phyloP scores from a whole-genome alignment of 257 asterid species.

The Rauvolfia tetraphylla region DNA sequence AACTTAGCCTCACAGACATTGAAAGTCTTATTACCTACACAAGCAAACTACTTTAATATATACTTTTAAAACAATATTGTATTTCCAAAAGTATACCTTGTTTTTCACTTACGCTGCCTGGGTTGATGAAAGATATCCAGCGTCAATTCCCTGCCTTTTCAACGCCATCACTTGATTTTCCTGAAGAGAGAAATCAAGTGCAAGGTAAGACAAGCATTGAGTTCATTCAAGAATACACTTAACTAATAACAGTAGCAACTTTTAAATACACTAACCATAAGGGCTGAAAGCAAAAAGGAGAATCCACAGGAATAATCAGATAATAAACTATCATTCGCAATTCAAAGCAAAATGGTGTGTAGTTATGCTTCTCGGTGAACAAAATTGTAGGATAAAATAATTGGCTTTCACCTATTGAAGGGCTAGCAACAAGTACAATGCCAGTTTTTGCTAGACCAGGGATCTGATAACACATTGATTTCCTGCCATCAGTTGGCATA shows the following conservation, averaged over 20 bases:
- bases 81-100: constrained; percentile 45
- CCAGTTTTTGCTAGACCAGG: constrained; percentile 85
- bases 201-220: not conserved
- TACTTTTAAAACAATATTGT: not conserved
- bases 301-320: no score
- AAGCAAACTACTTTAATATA: not conserved
- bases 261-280: constrained; percentile 56
- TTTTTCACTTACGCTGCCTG: no score
- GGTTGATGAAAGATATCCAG: no score
- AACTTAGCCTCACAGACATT: not conserved
- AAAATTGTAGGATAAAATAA: constrained; percentile 24
- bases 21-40: not conserved
- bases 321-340: no score
- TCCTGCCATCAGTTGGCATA: constrained; percentile 98
- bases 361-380: constrained; percentile 26
- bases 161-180: no score
- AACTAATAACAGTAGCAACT: constrained; percentile 11
- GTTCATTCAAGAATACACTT: not conserved
- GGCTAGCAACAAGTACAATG: constrained; percentile 92
- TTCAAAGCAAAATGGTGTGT: no score
- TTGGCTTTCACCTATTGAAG: constrained; percentile 73
- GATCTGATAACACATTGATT: constrained; percentile 87
- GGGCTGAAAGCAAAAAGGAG: constrained; percentile 49
- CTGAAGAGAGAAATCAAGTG: no score
- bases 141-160: no score